Conservation (phyloP, 371 early-diverging fungal species). For the Mucor sp. region DNA sequence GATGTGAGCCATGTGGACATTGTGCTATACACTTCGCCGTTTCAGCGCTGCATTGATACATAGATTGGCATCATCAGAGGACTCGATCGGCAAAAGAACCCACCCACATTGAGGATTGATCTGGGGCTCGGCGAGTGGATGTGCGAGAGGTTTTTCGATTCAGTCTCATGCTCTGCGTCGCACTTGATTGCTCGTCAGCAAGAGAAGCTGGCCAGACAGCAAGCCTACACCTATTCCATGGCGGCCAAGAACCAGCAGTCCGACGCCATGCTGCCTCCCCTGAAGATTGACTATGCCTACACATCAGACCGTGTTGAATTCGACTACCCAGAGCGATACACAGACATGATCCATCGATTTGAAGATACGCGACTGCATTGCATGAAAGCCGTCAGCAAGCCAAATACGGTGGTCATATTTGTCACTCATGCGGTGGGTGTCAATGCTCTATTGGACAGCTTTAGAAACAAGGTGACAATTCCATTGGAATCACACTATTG, state of each 20-base stretch:
- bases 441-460: conserved; percentile 47
- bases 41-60: conserved; percentile 52
- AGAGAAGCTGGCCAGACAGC: conserved; percentile 38
- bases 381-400: conserved; percentile 5
- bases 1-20: conserved; percentile 22
- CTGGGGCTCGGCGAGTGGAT: conserved; percentile 51
- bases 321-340: conserved; percentile 38
- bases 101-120: conserved; percentile 31
- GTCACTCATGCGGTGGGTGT: conserved; percentile 49
- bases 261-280: not conserved
- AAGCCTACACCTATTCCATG: conserved; percentile 31
- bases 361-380: conserved; percentile 26
- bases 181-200: conserved; percentile 34
- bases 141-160: conserved; percentile 45
- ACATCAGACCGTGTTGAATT: conserved; percentile 20
- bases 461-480: conserved; percentile 33
- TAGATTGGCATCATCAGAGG: conserved; percentile 36
- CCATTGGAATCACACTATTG: conserved; percentile 39
- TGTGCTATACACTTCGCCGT: conserved; percentile 47
- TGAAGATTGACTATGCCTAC: conserved; percentile 36
- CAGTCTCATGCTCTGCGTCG: conserved; percentile 30
- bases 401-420: conserved; percentile 17
- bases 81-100: conserved; percentile 3
- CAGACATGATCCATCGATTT: conserved; percentile 36
- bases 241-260: conserved; percentile 7